phyloP scores from a whole-genome alignment of 2,329 filamentous ascomycete genomes.

The Alternaria gaisen region DNA sequence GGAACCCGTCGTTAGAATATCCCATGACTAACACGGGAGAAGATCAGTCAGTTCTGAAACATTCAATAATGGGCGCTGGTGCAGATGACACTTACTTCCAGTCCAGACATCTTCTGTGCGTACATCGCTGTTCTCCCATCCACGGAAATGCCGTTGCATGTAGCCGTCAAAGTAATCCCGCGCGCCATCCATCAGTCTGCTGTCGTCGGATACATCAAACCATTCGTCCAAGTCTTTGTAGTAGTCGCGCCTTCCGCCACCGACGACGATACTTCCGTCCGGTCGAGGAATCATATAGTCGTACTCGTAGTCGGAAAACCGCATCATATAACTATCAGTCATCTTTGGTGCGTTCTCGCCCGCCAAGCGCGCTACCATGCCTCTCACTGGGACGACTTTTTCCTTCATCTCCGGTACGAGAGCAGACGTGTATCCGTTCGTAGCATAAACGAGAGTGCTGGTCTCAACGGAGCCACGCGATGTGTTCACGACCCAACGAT shows the following conservation, averaged over 20 bases:
- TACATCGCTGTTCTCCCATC: conserved; percentile 31
- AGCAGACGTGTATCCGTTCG: conserved; percentile 32
- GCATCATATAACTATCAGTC: conserved; percentile 50
- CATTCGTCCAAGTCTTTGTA: conserved; percentile 30
- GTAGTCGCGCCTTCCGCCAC: conserved; percentile 38
- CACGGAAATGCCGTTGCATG: conserved; percentile 35
- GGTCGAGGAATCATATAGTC: conserved; percentile 56
- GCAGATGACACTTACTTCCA: conserved; percentile 29
- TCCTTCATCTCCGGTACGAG: conserved; percentile 50
- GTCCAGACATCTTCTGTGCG: conserved; percentile 31
- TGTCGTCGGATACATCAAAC: conserved; percentile 29
- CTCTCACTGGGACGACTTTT: conserved; percentile 44
- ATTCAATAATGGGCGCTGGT: not conserved
- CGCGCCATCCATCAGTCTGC: conserved; percentile 27
- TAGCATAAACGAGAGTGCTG: conserved; percentile 26
- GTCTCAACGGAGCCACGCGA: conserved; percentile 18
- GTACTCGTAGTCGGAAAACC: conserved; percentile 62
- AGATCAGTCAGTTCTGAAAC: not conserved
- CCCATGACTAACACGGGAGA: conserved; percentile 19
- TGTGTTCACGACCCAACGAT: conserved; percentile 11
- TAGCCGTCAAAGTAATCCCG: conserved; percentile 37
- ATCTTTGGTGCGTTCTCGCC: conserved; percentile 17
- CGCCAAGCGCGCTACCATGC: conserved; percentile 20
- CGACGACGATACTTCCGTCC: conserved; percentile 12
- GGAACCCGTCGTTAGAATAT: conserved; percentile 23